Evolutionary conservation across 805 yeast species (phyloP).

Genomic region (Saccharomyces jurei): DNA sequence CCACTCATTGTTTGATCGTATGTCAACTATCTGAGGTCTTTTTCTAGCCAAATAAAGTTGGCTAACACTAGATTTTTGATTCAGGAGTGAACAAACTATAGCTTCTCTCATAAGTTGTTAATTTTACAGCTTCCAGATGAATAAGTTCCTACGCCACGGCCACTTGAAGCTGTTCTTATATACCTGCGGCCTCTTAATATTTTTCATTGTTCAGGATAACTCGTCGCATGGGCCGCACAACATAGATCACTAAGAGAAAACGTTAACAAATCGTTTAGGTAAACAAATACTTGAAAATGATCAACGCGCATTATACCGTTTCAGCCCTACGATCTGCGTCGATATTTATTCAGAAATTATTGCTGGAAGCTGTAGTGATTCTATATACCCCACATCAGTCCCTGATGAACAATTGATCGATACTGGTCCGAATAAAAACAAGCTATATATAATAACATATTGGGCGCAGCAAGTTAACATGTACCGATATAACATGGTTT

Average conservation of each 20-base stretch:
- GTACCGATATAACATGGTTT: neutral
- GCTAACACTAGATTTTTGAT: too few species aligned
- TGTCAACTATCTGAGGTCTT: too few species aligned
- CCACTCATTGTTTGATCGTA: too few species aligned
- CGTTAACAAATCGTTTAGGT: neutral
- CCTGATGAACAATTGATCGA: neutral
- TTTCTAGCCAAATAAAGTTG: too few species aligned
- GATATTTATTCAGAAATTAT: neutral
- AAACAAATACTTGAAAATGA: neutral
- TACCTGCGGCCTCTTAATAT: neutral
- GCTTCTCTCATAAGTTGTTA: neutral
- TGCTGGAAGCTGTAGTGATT: neutral
- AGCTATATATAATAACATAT: neutral
- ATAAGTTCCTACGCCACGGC: neutral
- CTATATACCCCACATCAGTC: neutral
- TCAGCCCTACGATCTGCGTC: neutral
- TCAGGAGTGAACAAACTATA: neutral
- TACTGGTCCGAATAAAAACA: neutral
- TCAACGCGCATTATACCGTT: neutral
- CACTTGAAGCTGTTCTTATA: neutral
- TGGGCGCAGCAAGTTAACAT: neutral
- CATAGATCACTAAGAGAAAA: neutral
- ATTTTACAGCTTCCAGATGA: neutral
- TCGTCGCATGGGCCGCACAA: neutral
- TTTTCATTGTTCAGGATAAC: neutral